Percentiles rank a stretch among this genome's conserved stretches.
Conservation (phyloP, 2,329 filamentous ascomycete genomes). For the Grosmannia huntii region DNA sequence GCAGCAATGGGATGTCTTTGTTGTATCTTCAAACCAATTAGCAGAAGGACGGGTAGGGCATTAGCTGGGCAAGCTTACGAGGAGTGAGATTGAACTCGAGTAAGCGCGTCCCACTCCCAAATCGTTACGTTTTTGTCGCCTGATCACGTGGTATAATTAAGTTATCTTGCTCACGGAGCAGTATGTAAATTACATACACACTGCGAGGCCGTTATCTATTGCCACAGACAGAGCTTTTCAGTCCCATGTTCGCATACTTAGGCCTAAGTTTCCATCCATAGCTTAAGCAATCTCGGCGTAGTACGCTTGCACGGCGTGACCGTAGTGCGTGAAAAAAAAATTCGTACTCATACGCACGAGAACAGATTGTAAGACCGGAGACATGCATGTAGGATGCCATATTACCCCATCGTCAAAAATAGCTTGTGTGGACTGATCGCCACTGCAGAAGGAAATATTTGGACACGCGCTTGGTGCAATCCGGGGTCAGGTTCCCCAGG, state of each 20-base stretch:
- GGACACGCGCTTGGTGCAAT: neutral
- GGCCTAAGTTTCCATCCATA: no score
- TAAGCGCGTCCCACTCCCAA: constrained; percentile 12
- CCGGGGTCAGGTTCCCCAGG: neutral
- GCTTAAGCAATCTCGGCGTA: neutral
- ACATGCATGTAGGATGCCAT: neutral
- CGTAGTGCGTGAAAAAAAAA: neutral
- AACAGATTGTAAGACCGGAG: neutral
- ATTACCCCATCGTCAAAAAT: neutral
- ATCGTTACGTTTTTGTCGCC: constrained; percentile 12
- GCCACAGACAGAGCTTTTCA: neutral
- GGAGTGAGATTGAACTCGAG: neutral
- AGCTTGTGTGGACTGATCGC: neutral
- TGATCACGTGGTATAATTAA: constrained; percentile 14
- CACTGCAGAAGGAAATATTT: neutral
- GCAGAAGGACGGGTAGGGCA: neutral
- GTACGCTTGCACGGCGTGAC: neutral
- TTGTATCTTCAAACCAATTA: neutral
- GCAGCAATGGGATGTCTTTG: no score
- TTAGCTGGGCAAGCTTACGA: neutral
- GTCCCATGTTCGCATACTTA: no score
- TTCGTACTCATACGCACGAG: neutral
- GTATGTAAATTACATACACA: no score
- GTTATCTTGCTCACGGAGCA: neutral
- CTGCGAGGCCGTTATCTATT: neutral